Evolutionary conservation across 1,139 yeast species (phyloP), one percentile per base, ranked within the genome.

Genomic region (Candida sp.): DNA sequence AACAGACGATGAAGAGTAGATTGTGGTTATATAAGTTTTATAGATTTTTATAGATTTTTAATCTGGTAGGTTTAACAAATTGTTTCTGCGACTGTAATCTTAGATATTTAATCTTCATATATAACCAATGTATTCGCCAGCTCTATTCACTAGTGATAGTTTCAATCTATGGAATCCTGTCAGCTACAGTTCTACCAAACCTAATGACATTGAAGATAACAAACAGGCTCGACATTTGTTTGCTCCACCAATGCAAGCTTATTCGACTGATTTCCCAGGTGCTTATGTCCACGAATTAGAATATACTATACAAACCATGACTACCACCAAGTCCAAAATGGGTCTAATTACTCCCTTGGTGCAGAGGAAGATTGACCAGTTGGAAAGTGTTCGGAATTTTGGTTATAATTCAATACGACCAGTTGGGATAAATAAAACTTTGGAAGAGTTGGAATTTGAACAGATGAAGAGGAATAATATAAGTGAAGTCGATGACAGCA

Each of bases 231-330:
- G 44, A 33, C 44, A 47, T 21, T 48, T 59, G 35, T 70, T 64
- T 52, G 81, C 81, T 0, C 82, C 82, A 1, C 81, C 83, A 5
- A 58, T 79, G 29, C 70, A 76, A 42, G 77, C 82, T 1, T 79
- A 77, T 51, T 71, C 81, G 0, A 72, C 81, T 1, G 78, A 73
- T 21, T 60, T 63, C 40, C 79, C 81, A 2, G 84, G 84, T 0
- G 75, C 80, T 33, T 63, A 64, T 43, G 45, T 61, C 15, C 51
- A 59, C 1, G 62, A 64, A 39, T 49, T 67, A 38, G 69, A 64
- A 40, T 64, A 61, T 52, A 62, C 62, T 15, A 70, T 69, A 22
- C 58, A 60, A 40, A 55, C 58, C 22, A 50, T 48, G 19, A 29
- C 43, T 4, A 35, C 39, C 32, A 38, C 33, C 25, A 12, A 21